Percentiles rank a stretch among this genome's conserved stretches.
These are phyloP conservation scores for Podaxis sp. DNA, from an alignment of 768 basidiomycete genomes.

Conservation along the genomic window DNA sequence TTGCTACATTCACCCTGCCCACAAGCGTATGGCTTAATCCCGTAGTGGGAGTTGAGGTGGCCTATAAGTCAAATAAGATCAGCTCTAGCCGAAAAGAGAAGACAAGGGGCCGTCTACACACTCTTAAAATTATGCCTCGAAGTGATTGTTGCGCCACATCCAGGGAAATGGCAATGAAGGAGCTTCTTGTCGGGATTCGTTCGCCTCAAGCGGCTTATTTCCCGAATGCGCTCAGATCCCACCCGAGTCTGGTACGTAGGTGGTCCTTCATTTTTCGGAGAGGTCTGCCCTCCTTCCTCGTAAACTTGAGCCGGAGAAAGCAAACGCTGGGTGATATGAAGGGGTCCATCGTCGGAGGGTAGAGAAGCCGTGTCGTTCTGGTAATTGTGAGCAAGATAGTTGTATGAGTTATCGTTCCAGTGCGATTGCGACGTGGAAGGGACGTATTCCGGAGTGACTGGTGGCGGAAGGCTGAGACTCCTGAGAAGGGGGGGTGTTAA, in stretches of 20 bases:
- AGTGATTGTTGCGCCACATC: constrained; percentile 11
- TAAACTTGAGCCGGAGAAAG: background rate
- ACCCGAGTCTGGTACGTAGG: background rate
- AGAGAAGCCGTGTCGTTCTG: background rate
- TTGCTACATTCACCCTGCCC: constrained; percentile 5
- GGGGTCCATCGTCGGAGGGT: background rate
- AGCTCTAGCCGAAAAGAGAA: background rate
- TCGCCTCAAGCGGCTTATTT: constrained; percentile 5
- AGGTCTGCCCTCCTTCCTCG: background rate
- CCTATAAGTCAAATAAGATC: background rate
- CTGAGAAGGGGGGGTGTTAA: background rate
- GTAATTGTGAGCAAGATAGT: background rate
- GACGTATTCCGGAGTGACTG: background rate
- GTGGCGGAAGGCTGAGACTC: constrained; percentile 4
- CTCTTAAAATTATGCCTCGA: constrained; percentile 12
- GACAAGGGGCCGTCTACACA: background rate
- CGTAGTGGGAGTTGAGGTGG: constrained; percentile 5
- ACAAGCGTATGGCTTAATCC: constrained; percentile 4
- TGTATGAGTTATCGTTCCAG: background rate
- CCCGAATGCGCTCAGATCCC: constrained; percentile 12
- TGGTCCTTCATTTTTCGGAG: background rate
- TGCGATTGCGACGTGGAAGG: background rate
- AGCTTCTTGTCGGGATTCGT: constrained; percentile 8
- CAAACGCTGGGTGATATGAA: background rate
- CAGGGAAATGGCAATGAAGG: background rate